phyloP scores from a whole-genome alignment of 2,329 filamentous ascomycete genomes.

The Moelleriella libera region DNA sequence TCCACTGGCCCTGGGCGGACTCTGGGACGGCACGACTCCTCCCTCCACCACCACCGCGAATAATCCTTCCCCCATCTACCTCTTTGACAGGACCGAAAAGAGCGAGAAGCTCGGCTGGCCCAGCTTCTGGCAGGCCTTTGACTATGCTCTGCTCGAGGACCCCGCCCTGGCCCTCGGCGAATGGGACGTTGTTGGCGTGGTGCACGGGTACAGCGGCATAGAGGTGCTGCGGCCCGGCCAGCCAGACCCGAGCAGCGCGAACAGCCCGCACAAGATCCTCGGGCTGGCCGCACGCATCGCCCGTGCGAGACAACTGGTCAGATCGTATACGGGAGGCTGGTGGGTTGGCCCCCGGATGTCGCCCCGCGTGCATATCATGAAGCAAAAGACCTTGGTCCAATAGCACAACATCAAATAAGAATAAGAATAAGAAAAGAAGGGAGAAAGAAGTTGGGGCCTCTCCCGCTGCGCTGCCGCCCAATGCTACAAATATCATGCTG shows the following conservation, averaged over 20 bases:
- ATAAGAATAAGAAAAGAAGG: no score
- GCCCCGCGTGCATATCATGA: constrained; percentile 37
- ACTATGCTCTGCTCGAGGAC: constrained; percentile 47
- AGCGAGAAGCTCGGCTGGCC: constrained; percentile 25
- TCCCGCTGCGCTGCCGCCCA: no score
- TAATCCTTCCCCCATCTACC: constrained; percentile 10
- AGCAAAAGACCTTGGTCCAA: constrained; percentile 8
- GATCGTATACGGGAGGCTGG: constrained; percentile 40
- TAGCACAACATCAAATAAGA: not conserved
- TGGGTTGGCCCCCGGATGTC: constrained; percentile 51
- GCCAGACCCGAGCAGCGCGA: constrained; percentile 1
- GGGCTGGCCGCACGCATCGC: constrained; percentile 29
- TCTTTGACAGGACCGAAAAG: constrained; percentile 52
- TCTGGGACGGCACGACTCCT: not conserved
- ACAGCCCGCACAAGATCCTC: constrained; percentile 17
- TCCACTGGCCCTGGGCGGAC: constrained; percentile 16
- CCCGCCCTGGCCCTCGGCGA: constrained; percentile 28
- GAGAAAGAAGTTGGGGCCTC: no score
- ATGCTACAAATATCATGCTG: no score
- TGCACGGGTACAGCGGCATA: constrained; percentile 44
- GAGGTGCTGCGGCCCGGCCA: constrained; percentile 38
- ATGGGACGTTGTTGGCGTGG: constrained; percentile 43
- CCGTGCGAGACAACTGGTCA: constrained; percentile 24
- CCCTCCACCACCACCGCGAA: not conserved
- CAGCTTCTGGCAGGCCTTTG: constrained; percentile 48